These are phyloP conservation scores for Stachybotrys elegans DNA, from an alignment of 2,329 filamentous ascomycete genomes.

Conservation along the genomic window DNA sequence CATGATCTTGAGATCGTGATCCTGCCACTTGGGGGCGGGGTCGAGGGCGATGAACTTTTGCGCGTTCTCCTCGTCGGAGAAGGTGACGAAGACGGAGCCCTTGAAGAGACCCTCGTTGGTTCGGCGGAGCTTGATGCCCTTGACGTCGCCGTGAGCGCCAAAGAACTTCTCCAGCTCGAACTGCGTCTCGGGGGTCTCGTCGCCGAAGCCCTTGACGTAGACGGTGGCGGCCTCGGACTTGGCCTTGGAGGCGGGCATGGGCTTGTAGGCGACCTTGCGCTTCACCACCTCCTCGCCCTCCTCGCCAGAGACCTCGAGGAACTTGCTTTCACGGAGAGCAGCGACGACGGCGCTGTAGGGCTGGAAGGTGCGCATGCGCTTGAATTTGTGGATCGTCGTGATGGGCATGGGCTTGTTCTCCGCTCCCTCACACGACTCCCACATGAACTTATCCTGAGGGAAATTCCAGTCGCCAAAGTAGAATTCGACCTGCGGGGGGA, in stretches of 20 bases:
- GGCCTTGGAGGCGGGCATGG: conserved; percentile 53
- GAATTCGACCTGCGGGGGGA: conserved; percentile 71
- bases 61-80: conserved; percentile 71
- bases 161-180: conserved; percentile 95
- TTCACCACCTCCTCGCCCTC: conserved; percentile 67
- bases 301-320: conserved; percentile 69
- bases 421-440: conserved; percentile 69
- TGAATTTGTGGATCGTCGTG: conserved; percentile 76
- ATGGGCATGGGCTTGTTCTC: conserved; percentile 79
- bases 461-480: conserved; percentile 94
- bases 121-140: conserved; percentile 82
- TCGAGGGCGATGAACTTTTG: conserved; percentile 76
- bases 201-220: conserved; percentile 92
- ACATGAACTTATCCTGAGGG: conserved; percentile 81
- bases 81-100: conserved; percentile 94
- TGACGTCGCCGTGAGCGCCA: conserved; percentile 70
- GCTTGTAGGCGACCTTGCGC: conserved; percentile 69
- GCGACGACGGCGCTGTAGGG: conserved; percentile 78
- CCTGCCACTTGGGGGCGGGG: conserved; percentile 80
- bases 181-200: conserved; percentile 77
- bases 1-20: conserved; percentile 73
- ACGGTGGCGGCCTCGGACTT: conserved; percentile 69
- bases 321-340: conserved; percentile 72
- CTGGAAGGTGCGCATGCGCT: conserved; percentile 94
- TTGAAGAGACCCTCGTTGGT: conserved; percentile 73